Evolutionary conservation across 768 basidiomycete species (phyloP).

Genomic region (Pulveroboletus sp.): DNA sequence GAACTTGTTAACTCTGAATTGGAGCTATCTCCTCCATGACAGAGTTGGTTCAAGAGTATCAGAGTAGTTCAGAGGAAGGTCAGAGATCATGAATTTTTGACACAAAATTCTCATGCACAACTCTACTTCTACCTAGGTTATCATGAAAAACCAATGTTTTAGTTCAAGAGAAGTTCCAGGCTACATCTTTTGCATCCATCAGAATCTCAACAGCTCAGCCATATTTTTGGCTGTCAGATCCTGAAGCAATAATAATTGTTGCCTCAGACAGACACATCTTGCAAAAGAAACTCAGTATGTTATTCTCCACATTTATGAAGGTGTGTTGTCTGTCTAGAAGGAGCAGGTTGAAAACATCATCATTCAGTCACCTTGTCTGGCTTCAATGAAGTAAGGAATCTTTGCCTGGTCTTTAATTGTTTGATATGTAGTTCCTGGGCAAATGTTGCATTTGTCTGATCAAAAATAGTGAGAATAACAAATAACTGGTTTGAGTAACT

Average conservation of each 20-base stretch:
- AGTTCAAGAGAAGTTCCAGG: conserved; percentile 39
- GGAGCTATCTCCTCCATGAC: too few relatives aligned
- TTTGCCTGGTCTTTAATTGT: background rate
- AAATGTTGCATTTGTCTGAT: conserved; percentile 21
- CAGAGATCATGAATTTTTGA: too few relatives aligned
- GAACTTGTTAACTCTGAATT: too few relatives aligned
- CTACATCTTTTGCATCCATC: conserved; percentile 24
- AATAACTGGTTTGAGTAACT: conserved; percentile 42
- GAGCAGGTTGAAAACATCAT: conserved; percentile 46
- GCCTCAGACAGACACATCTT: conserved; percentile 34
- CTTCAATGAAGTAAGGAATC: conserved; percentile 41
- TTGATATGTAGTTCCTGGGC: conserved; percentile 26
- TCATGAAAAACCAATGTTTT: background rate
- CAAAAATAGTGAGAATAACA: conserved; percentile 36
- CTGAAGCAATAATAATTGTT: conserved; percentile 18
- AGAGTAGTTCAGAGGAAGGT: too few relatives aligned
- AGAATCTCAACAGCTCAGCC: conserved; percentile 26
- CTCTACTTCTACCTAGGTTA: background rate
- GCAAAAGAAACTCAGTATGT: conserved; percentile 42
- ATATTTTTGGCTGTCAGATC: conserved; percentile 36
- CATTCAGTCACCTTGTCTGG: conserved; percentile 43
- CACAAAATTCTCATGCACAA: conserved; percentile 17
- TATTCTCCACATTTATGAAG: conserved; percentile 42
- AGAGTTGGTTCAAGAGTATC: too few relatives aligned
- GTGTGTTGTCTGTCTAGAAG: conserved; percentile 41